Conservation (phyloP, 2,329 filamentous ascomycete genomes). For the Talaromyces sp. region DNA sequence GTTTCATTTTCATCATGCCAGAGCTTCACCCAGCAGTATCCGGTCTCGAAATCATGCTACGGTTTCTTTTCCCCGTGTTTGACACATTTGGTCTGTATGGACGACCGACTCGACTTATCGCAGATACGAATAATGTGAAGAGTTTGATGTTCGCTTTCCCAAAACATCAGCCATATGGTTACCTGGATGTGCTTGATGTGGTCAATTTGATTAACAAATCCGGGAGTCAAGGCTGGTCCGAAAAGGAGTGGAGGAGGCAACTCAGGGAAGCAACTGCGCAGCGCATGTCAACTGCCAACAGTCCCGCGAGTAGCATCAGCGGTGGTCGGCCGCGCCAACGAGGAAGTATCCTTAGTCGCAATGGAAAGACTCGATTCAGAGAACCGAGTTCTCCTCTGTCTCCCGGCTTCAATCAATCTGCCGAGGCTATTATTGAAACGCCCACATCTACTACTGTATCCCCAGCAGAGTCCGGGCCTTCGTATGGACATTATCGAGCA, state of each 20-base stretch:
- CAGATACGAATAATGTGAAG: slow-evolving; percentile 78
- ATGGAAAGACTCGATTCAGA: slow-evolving; percentile 34
- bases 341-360: slow-evolving; percentile 35
- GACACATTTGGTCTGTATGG: slow-evolving; percentile 92
- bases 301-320: slow-evolving; percentile 53
- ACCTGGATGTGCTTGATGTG: slow-evolving; percentile 85
- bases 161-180: slow-evolving; percentile 79
- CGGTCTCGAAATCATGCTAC: slow-evolving; percentile 92
- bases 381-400: slow-evolving; percentile 23
- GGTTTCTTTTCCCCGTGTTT: slow-evolving; percentile 89
- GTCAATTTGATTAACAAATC: slow-evolving; percentile 72
- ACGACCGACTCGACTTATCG: slow-evolving; percentile 77
- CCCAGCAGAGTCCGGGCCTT: slow-evolving; percentile 2
- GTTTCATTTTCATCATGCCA: slow-evolving; percentile 97
- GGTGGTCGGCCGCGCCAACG: slow-evolving; percentile 49
- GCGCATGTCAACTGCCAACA: slow-evolving; percentile 36
- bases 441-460: slow-evolving; percentile 5
- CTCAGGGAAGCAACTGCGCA: slow-evolving; percentile 80
- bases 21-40: slow-evolving; percentile 87
- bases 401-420: slow-evolving; percentile 33
- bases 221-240: slow-evolving; percentile 73
- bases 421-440: slow-evolving; percentile 34
- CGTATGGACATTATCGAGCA: slow-evolving; percentile 28
- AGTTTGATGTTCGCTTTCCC: slow-evolving; percentile 99
- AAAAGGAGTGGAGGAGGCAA: slow-evolving; percentile 83